These are phyloP conservation scores for Delphinella strobiligena DNA, from an alignment of 2,329 filamentous ascomycete genomes.

Conservation along the genomic window DNA sequence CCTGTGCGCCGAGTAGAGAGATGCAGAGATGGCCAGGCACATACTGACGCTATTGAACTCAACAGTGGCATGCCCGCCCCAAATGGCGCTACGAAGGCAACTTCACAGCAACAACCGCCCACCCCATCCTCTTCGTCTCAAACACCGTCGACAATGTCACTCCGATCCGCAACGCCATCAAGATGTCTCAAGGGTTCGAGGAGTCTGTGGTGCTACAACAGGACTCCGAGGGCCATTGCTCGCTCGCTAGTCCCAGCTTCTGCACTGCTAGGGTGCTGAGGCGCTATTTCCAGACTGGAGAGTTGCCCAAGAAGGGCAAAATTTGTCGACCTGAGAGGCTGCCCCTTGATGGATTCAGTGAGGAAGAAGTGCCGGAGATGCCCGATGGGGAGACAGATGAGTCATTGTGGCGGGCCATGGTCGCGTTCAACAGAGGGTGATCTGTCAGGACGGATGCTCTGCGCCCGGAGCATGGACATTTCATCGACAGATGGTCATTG, in stretches of 20 bases:
- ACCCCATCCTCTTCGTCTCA: conserved; percentile 46
- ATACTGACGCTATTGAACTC: no score
- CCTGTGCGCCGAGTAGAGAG: no score
- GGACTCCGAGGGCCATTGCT: conserved; percentile 24
- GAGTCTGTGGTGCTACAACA: conserved; percentile 33
- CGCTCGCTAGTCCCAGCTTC: conserved; percentile 21
- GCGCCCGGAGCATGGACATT: no score
- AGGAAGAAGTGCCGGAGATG: conserved; percentile 8
- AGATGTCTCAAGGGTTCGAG: conserved; percentile 30
- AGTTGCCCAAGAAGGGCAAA: conserved; percentile 22
- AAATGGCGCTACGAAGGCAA: conserved; percentile 13
- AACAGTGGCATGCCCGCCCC: conserved; percentile 11
- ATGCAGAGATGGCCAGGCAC: no score
- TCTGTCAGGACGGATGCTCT: no score
- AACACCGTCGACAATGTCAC: conserved; percentile 50
- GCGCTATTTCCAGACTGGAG: conserved; percentile 30
- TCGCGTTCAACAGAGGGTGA: conserved; percentile 3
- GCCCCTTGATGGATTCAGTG: conserved; percentile 12
- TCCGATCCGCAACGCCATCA: conserved; percentile 36
- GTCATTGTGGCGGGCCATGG: conserved; percentile 12
- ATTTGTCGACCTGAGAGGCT: conserved; percentile 23
- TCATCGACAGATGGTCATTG: no score
- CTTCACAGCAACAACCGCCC: conserved; percentile 29
- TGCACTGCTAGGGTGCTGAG: conserved; percentile 26
- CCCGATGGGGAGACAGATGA: conserved; percentile 12